A percentile compares a stretch with the other conserved stretches of the same genome.
phyloP scores from a whole-genome alignment of 352 stramenopile species.

The Globisporangium parvum region DNA sequence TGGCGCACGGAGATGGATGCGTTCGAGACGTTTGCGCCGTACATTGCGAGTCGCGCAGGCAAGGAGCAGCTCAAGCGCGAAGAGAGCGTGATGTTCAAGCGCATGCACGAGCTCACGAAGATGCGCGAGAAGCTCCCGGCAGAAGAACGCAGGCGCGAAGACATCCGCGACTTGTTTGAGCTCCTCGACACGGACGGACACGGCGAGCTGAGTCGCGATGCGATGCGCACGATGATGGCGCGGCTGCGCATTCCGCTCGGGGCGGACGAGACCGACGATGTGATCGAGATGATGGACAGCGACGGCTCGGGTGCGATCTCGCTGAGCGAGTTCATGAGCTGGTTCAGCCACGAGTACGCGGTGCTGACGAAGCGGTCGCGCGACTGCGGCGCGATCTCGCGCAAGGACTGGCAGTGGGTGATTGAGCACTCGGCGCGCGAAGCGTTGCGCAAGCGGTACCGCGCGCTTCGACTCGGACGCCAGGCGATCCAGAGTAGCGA shows the following conservation, averaged over 20 bases:
- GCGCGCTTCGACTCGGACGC: conserved; percentile 24
- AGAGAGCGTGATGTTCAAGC: conserved; percentile 30
- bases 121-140: conserved; percentile 28
- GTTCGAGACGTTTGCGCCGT: conserved; percentile 56
- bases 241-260: conserved; percentile 54
- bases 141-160: conserved; percentile 41
- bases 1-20: conserved; percentile 49
- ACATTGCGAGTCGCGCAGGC: conserved; percentile 36
- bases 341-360: conserved; percentile 58
- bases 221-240: conserved; percentile 39
- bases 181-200: conserved; percentile 45
- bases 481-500: not conserved
- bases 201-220: conserved; percentile 44
- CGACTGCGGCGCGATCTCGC: conserved; percentile 50
- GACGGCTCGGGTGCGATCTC: conserved; percentile 62
- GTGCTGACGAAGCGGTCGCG: conserved; percentile 38
- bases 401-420: conserved; percentile 58
- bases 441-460: conserved; percentile 43
- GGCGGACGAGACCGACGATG: conserved; percentile 45
- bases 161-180: conserved; percentile 65
- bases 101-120: conserved; percentile 30
- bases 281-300: conserved; percentile 80
- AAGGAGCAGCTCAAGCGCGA: conserved; percentile 49
- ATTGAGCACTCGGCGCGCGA: conserved; percentile 46
- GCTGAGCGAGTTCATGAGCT: conserved; percentile 56